Conservation (phyloP, 1,284 basidiomycete genomes). For the Ustilago bromivora region DNA sequence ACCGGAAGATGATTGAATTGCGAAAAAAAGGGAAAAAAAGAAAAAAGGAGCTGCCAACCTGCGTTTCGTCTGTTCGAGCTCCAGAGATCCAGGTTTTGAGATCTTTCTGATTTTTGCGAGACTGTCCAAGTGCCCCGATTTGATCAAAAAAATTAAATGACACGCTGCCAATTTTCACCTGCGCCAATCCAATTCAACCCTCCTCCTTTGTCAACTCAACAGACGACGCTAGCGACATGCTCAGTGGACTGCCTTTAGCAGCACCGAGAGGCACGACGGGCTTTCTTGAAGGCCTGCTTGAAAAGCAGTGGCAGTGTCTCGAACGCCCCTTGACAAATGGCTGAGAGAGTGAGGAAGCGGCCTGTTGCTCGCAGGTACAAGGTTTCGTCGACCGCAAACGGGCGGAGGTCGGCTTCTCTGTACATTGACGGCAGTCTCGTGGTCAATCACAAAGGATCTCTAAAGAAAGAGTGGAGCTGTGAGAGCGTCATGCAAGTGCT, state of each 20-base stretch:
- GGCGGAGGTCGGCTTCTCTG: neutral
- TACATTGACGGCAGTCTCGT: neutral
- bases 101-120: neutral
- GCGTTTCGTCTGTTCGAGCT: neutral
- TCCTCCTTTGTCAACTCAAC: no score
- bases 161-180: neutral
- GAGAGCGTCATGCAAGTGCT: no score
- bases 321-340: neutral
- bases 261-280: neutral
- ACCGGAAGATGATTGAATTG: neutral
- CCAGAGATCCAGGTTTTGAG: neutral
- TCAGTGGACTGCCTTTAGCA: neutral
- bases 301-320: neutral
- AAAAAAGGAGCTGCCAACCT: neutral
- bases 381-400: neutral
- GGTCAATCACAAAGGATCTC: neutral
- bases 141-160: neutral
- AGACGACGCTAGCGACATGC: no score
- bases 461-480: no score
- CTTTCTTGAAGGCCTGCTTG: neutral
- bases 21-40: no score
- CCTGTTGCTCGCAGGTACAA: neutral
- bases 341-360: neutral
- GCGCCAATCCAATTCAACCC: no score
- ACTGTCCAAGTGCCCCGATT: neutral